Evolutionary conservation across 352 stramenopile genomes (phyloP).

Genomic region (Globisporangium spinosum): DNA sequence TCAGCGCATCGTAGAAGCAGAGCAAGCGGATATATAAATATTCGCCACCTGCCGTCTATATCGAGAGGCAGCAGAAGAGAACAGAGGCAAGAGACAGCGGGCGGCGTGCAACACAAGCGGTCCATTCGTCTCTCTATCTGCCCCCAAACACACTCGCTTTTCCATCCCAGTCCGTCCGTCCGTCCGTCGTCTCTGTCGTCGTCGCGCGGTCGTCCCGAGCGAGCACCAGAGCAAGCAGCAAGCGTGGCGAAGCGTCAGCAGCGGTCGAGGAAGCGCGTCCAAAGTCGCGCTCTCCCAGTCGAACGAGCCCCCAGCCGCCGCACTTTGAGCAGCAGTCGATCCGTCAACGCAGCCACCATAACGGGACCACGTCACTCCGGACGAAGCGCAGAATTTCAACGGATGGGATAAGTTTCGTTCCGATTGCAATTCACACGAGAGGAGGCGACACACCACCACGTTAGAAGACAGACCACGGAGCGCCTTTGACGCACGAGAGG

Average conservation of each 20-base stretch:
- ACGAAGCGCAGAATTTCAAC: constrained; percentile 22
- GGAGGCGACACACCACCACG: constrained; percentile 18
- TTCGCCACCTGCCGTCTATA: constrained; percentile 6
- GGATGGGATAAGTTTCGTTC: constrained; percentile 42
- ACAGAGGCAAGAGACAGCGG: background rate
- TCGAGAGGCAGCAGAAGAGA: constrained; percentile 1
- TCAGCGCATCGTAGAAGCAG: background rate
- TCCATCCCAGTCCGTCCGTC: background rate
- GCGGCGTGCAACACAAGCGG: background rate
- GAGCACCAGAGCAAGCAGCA: constrained; percentile 9
- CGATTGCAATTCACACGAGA: constrained; percentile 25
- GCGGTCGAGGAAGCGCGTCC: background rate
- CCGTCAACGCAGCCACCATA: constrained; percentile 18
- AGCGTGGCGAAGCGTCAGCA: constrained; percentile 16
- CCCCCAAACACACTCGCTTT: background rate
- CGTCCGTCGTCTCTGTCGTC: constrained; percentile 3
- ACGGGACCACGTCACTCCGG: constrained; percentile 22
- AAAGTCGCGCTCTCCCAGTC: background rate
- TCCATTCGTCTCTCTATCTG: background rate
- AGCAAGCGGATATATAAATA: constrained; percentile 5
- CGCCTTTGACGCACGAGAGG: constrained; percentile 9
- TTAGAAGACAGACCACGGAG: background rate
- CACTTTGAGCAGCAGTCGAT: background rate
- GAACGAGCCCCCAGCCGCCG: background rate
- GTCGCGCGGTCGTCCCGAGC: constrained; percentile 8